Percentiles rank a stretch among this genome's conserved stretches.
These are phyloP conservation scores for Rhodotorula sphaerocarpa DNA, from an alignment of 768 basidiomycete genomes.

Conservation along the genomic window DNA sequence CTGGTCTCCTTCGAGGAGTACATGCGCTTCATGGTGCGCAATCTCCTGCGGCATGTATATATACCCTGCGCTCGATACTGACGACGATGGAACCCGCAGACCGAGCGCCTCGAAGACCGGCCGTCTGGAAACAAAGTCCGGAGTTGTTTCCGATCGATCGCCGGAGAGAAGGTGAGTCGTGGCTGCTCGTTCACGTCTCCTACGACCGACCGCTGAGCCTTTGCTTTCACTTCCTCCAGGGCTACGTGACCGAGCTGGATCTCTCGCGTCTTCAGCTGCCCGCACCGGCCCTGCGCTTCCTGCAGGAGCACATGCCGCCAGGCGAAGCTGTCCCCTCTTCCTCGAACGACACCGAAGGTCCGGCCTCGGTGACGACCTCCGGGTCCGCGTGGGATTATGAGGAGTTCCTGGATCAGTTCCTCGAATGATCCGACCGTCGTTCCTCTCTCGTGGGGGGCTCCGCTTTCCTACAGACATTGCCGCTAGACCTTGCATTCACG, in stretches of 20 bases:
- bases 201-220: neutral
- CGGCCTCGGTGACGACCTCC: neutral
- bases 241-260: constrained; percentile 87
- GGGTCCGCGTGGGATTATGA: constrained; percentile 51
- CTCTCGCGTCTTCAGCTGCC: constrained; percentile 76
- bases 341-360: neutral
- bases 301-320: constrained; percentile 70
- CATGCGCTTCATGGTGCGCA: constrained; percentile 74
- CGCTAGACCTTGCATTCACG: neutral
- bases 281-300: constrained; percentile 63
- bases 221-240: constrained; percentile 49
- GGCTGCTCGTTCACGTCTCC: constrained; percentile 5
- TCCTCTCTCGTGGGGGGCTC: too few relatives aligned
- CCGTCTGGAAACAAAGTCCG: constrained; percentile 84
- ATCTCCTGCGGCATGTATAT: neutral
- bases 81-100: constrained; percentile 48
- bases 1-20: constrained; percentile 89
- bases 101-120: constrained; percentile 92
- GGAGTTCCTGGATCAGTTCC: constrained; percentile 69
- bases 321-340: too few relatives aligned
- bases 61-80: too few relatives aligned
- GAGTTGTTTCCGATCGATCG: constrained; percentile 86
- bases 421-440: constrained; percentile 42
- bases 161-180: constrained; percentile 82
- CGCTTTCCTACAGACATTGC: too few relatives aligned